Conservation (phyloP, 805 yeast species). For the Hanseniaspora thailandica region DNA sequence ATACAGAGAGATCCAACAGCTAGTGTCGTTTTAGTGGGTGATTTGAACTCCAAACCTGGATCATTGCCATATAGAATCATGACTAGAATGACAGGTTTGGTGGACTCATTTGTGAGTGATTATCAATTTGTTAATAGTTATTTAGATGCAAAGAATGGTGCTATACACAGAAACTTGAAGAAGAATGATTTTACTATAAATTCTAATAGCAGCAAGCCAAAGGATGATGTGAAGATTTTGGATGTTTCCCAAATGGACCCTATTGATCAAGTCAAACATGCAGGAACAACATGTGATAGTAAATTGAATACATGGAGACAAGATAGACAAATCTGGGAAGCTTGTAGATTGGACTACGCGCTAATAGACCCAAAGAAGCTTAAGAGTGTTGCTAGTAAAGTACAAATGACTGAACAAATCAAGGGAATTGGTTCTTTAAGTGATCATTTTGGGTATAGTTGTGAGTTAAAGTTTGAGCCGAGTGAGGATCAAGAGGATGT, state of each 20-base stretch:
- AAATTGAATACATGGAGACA: conserved; percentile 75
- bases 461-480: conserved; percentile 29
- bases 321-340: conserved; percentile 43
- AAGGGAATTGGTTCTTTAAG: conserved; percentile 67
- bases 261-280: conserved; percentile 50
- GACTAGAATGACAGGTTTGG: conserved; percentile 53
- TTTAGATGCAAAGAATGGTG: neutral
- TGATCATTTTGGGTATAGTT: conserved; percentile 80
- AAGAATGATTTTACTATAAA: conserved; percentile 12
- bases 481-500: conserved; percentile 3
- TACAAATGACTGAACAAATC: conserved; percentile 58
- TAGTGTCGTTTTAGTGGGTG: conserved; percentile 83
- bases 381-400: conserved; percentile 49
- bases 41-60: conserved; percentile 79
- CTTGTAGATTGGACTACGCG: conserved; percentile 84
- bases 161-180: neutral
- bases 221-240: conserved; percentile 18
- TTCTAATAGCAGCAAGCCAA: neutral
- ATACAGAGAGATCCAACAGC: conserved; percentile 57
- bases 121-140: neutral
- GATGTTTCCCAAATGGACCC: conserved; percentile 40
- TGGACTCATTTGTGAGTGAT: conserved; percentile 51
- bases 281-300: conserved; percentile 88
- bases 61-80: conserved; percentile 69
- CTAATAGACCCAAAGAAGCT: conserved; percentile 51